phyloP scores from a whole-genome alignment of 1,139 yeast genomes.

The Hansenula lynferdii region DNA sequence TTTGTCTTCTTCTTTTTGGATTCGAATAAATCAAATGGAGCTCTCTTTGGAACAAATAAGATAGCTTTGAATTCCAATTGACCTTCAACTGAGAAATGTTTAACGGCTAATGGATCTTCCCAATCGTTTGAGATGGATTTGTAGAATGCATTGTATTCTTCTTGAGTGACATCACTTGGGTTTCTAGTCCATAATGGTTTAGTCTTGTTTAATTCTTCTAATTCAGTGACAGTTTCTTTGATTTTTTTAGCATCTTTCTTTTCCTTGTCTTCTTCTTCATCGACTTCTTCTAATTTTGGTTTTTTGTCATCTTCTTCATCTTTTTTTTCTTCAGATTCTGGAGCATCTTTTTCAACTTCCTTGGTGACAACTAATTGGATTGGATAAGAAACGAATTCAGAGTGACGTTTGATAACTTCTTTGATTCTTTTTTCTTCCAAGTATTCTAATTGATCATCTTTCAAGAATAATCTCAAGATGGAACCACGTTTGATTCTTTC shows the following conservation, averaged over 20 bases:
- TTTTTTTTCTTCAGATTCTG: slow-evolving; percentile 64
- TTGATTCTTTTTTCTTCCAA: slow-evolving; percentile 99
- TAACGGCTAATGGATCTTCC: slow-evolving; percentile 99
- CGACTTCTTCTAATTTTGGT: slow-evolving; percentile 51
- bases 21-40: slow-evolving; percentile 98
- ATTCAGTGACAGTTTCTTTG: slow-evolving; percentile 76
- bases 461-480: slow-evolving; percentile 89
- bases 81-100: slow-evolving; percentile 99
- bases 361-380: slow-evolving; percentile 97
- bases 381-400: slow-evolving; percentile 99
- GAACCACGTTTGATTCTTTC: slow-evolving; percentile 95
- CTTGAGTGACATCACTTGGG: slow-evolving; percentile 97
- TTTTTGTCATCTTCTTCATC: slow-evolving; percentile 43
- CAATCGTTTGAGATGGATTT: slow-evolving; percentile 99
- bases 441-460: slow-evolving; percentile 98
- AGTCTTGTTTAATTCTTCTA: slow-evolving; percentile 98
- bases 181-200: slow-evolving; percentile 99
- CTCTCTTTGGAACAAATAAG: slow-evolving; percentile 97
- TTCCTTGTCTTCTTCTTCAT: slow-evolving; percentile 58
- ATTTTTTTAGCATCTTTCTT: slow-evolving; percentile 67
- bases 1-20: slow-evolving; percentile 97
- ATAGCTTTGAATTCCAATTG: slow-evolving; percentile 99
- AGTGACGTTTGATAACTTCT: slow-evolving; percentile 99
- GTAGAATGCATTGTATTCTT: slow-evolving; percentile 99
- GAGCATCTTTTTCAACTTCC: slow-evolving; percentile 96